phyloP scores from a whole-genome alignment of 2,329 filamentous ascomycete genomes.

The Aureobasidium namibiae region DNA sequence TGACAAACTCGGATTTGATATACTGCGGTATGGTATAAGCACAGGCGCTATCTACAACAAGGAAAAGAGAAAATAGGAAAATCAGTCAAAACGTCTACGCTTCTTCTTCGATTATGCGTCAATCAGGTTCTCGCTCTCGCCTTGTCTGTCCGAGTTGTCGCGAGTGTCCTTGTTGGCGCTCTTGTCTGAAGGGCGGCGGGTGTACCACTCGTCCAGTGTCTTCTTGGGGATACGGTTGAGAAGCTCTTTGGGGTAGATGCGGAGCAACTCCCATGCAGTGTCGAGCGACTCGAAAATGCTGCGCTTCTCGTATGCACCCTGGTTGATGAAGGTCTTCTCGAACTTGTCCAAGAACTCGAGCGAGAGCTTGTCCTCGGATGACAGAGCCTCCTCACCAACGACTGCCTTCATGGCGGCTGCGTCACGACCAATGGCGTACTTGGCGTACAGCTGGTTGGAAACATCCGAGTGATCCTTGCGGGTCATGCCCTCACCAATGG shows the following conservation, averaged over 20 bases:
- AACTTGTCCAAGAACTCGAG: constrained; percentile 99
- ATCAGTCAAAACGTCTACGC: not conserved
- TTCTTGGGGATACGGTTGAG: constrained; percentile 69
- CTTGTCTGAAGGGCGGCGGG: constrained; percentile 27
- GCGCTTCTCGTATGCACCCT: constrained; percentile 86
- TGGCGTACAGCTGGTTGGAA: constrained; percentile 98
- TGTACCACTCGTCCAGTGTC: constrained; percentile 45
- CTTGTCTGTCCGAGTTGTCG: constrained; percentile 32
- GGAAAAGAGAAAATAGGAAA: not conserved
- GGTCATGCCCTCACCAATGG: constrained; percentile 94
- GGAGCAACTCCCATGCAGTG: constrained; percentile 88
- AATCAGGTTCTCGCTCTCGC: constrained; percentile 21
- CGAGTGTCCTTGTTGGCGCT: constrained; percentile 37
- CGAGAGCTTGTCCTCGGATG: constrained; percentile 91
- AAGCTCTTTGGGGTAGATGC: constrained; percentile 96
- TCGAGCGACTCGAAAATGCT: constrained; percentile 91
- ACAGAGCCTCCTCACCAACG: constrained; percentile 94
- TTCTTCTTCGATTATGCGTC: constrained; percentile 13
- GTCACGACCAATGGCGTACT: constrained; percentile 98
- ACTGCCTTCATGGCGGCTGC: constrained; percentile 99
- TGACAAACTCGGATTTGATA: not conserved
- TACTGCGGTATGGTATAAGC: constrained; percentile 13
- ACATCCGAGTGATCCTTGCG: constrained; percentile 96
- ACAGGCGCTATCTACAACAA: constrained; percentile 12
- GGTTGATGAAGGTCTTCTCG: constrained; percentile 86